phyloP scores from a whole-genome alignment of 2,329 filamentous ascomycete genomes.

The Sporothrix phasma region DNA sequence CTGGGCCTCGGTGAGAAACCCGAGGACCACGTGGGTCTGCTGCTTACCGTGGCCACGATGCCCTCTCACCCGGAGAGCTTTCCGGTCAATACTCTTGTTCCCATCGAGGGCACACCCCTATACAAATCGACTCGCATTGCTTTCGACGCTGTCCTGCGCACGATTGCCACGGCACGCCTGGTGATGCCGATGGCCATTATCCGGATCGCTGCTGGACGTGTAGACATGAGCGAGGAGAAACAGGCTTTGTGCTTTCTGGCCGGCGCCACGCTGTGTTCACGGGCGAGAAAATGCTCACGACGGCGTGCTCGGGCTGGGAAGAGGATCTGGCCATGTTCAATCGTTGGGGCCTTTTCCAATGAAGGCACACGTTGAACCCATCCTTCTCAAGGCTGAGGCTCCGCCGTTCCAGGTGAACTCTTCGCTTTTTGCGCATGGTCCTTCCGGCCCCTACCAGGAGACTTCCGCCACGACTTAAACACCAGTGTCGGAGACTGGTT shows the following conservation, averaged over 20 bases:
- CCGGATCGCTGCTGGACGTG: constrained; percentile 73
- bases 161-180: constrained; percentile 72
- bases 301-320: constrained; percentile 83
- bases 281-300: constrained; percentile 86
- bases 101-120: constrained; percentile 81
- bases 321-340: constrained; percentile 79
- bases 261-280: constrained; percentile 88
- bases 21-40: constrained; percentile 69
- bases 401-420: background rate
- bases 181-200: constrained; percentile 81
- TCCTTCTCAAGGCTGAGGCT: background rate
- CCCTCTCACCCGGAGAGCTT: constrained; percentile 81
- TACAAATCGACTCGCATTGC: constrained; percentile 62
- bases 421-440: background rate
- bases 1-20: constrained; percentile 72
- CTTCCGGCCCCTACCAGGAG: background rate
- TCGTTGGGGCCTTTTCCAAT: constrained; percentile 72
- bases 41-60: constrained; percentile 73
- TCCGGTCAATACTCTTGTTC: constrained; percentile 82
- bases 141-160: constrained; percentile 70
- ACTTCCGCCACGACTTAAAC: background rate
- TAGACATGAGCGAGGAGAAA: constrained; percentile 78
- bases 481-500: background rate
- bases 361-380: constrained; percentile 30
- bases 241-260: constrained; percentile 85